Evolutionary conservation across 768 basidiomycete species (phyloP), one percentile per base, ranked within the genome.

Genomic region (Sporobolomyces phaffii): DNA sequence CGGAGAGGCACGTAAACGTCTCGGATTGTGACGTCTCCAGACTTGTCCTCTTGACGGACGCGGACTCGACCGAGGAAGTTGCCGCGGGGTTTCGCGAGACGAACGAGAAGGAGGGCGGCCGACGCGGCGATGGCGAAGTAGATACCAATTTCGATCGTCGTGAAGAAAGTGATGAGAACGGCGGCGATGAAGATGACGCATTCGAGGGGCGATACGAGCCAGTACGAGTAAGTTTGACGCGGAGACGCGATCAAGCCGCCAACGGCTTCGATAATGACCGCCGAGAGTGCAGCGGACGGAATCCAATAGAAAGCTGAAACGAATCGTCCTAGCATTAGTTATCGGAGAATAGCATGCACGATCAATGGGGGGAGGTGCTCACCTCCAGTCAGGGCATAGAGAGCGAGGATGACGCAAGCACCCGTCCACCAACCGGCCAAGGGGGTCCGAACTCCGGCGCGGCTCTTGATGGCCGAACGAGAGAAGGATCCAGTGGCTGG

Each of bases 401-500:
- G 80, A 1, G 94, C 91, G 68, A 96, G 86, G 62, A 97, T 82
- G 73, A 97, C 93, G 44, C 91, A 86, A 40, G 93, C 77, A 41
- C 90, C 87, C 24, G 91, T 88, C 72, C 88, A 77, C 62, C 92
- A 82, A 65, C 96, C 96, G 17, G 89, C 91, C 11, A 86, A 82
- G 14, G 94, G 94, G 3, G 96, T 98, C 62, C 94, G 86, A 26
- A 98, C 94, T 54, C 94, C 94, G 0, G 90, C 92, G 78, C 92
- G 94, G 36, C 89, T 86, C 79, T 96, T 91, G 75, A 99, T 81
- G 3, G 94, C 94, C 2, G 92, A 89, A 22, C 94, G 89, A 47
- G 92, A 94, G 83, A 99, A 99, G 1, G 93, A 97, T 4, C 94
- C 94, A 15, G 94, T 99, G 0, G 92, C 89, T 18, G 94, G 93